Conservation (phyloP, 352 stramenopile species). For the Phytophthora cryptogea region DNA sequence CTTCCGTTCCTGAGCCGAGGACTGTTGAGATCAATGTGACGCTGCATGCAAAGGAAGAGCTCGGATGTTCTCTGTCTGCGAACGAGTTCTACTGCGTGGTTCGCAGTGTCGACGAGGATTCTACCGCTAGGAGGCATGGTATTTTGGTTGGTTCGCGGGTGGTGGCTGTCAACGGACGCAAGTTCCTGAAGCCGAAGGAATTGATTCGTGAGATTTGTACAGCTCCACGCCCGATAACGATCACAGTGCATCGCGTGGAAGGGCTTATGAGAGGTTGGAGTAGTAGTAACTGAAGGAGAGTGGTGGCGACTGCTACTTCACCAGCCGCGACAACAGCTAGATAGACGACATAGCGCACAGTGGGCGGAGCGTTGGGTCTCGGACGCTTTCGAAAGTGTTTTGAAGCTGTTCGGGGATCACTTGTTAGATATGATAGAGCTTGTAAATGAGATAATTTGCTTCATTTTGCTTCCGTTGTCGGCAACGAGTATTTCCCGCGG, state of each 20-base stretch:
- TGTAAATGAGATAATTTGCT: slow-evolving; percentile 32
- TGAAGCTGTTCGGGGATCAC: slow-evolving; percentile 13
- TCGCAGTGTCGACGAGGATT: slow-evolving; percentile 56
- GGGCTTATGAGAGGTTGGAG: slow-evolving; percentile 76
- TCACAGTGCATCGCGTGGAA: slow-evolving; percentile 81
- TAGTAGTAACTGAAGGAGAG: slow-evolving; percentile 1
- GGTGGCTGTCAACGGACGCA: slow-evolving; percentile 66
- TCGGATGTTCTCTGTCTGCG: slow-evolving; percentile 61
- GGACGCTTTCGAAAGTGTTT: slow-evolving; percentile 30
- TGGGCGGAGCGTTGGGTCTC: background rate
- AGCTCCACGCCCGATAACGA: slow-evolving; percentile 55
- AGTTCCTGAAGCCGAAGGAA: slow-evolving; percentile 51
- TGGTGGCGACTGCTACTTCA: slow-evolving; percentile 3
- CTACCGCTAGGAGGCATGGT: slow-evolving; percentile 53
- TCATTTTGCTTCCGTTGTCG: slow-evolving; percentile 10
- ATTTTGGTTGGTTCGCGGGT: slow-evolving; percentile 73
- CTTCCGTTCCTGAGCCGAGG: slow-evolving; percentile 62
- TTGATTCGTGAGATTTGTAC: slow-evolving; percentile 56
- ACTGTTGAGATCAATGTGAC: slow-evolving; percentile 60
- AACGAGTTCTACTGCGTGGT: slow-evolving; percentile 67
- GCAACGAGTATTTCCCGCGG: background rate
- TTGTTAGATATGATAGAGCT: slow-evolving; percentile 36
- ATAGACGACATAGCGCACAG: slow-evolving; percentile 10
- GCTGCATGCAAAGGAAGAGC: slow-evolving; percentile 58
- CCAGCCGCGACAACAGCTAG: background rate